Percentiles rank a stretch among this genome's conserved stretches.
phyloP scores from a whole-genome alignment of 495 filamentous ascomycete genomes.

The Penicillium cinerascens region DNA sequence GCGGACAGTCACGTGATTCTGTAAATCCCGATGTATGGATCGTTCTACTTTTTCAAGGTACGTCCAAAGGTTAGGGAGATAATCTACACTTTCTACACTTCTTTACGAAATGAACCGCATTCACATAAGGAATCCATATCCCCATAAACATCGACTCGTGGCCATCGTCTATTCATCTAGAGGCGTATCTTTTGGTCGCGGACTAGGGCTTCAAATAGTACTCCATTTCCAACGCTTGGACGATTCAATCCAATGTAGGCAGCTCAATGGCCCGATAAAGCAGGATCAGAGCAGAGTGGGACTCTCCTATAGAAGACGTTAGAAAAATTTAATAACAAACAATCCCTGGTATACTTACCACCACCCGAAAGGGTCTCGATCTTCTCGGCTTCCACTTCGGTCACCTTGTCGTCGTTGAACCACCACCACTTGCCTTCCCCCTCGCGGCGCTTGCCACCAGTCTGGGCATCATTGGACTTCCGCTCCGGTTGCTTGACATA shows the following conservation, averaged over 20 bases:
- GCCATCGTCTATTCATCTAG: constrained; percentile 31
- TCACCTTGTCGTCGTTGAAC: constrained; percentile 98
- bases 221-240: neutral
- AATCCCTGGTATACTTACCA: constrained; percentile 51
- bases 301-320: constrained; percentile 60
- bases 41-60: neutral
- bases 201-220: constrained; percentile 1
- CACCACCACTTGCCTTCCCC: constrained; percentile 98
- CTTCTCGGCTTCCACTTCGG: constrained; percentile 86
- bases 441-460: constrained; percentile 62
- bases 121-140: neutral
- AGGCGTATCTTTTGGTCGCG: constrained; percentile 6
- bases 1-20: neutral
- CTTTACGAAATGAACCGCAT: neutral
- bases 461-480: constrained; percentile 53
- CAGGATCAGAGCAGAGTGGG: constrained; percentile 88
- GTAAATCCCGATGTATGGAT: neutral
- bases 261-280: constrained; percentile 83
- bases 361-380: constrained; percentile 87
- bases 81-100: neutral
- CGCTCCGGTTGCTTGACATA: constrained; percentile 88
- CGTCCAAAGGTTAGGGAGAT: no score
- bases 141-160: constrained; percentile 17
- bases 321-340: constrained; percentile 1
- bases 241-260: constrained; percentile 45